These are phyloP conservation scores for Datisca glomerata DNA, from an alignment of 306 rosid species.

Conservation along the genomic window DNA sequence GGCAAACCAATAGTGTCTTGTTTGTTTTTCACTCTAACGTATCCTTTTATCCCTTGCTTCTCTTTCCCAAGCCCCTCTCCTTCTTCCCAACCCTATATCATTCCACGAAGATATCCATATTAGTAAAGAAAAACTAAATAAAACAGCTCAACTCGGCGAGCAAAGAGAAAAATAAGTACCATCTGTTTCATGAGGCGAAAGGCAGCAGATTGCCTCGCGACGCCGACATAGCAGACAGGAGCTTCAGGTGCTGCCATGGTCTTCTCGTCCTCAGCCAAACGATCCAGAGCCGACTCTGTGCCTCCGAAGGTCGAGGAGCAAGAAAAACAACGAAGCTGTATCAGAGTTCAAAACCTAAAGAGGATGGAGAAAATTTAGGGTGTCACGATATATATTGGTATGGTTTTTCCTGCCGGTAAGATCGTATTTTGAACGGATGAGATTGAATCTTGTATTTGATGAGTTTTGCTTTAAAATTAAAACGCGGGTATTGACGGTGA, in stretches of 20 bases:
- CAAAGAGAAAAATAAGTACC: slow-evolving; percentile 28
- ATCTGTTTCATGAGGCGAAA: slow-evolving; percentile 98
- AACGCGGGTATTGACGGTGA: too few relatives aligned
- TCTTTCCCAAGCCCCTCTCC: slow-evolving; percentile 97
- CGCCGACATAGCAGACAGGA: slow-evolving; percentile 84
- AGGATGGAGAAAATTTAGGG: not conserved
- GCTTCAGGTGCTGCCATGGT: slow-evolving; percentile 90
- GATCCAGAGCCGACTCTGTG: slow-evolving; percentile 13
- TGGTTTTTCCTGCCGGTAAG: not conserved
- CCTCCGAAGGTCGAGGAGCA: slow-evolving; percentile 10
- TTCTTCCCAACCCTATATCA: slow-evolving; percentile 92
- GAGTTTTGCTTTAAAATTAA: too few relatives aligned
- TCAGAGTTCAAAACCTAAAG: slow-evolving; percentile 13
- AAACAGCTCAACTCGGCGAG: not conserved
- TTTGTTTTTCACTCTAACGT: slow-evolving; percentile 71
- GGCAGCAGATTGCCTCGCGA: slow-evolving; percentile 79
- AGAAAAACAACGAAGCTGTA: not conserved
- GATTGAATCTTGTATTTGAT: too few relatives aligned
- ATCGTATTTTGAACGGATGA: too few relatives aligned
- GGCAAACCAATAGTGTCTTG: slow-evolving; percentile 69
- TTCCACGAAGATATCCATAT: not conserved
- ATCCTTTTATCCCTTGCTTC: slow-evolving; percentile 87
- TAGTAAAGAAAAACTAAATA: not conserved
- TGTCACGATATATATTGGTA: not conserved
- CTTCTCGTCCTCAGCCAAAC: slow-evolving; percentile 9